Evolutionary conservation across 768 basidiomycete species (phyloP).

Genomic region (Suillus brevipes): DNA sequence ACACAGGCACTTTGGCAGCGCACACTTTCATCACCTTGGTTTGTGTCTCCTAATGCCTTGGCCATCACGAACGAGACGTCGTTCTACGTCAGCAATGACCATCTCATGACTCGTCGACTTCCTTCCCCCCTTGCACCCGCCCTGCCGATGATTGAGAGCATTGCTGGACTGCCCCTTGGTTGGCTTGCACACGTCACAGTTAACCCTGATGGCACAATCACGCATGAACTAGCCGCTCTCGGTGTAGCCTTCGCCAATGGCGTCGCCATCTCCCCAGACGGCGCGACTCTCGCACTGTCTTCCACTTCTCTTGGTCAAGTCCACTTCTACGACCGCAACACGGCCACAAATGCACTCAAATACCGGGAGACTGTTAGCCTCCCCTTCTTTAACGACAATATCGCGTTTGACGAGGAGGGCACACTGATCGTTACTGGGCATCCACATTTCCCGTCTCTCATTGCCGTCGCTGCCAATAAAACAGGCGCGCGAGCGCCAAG

Average conservation of each 20-base stretch:
- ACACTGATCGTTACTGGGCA: constrained; percentile 64
- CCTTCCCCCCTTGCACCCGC: constrained; percentile 48
- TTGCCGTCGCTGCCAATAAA: constrained; percentile 45
- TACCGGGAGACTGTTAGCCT: constrained; percentile 41
- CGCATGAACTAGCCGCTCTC: constrained; percentile 41
- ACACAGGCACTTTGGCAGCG: constrained; percentile 53
- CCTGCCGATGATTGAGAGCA: constrained; percentile 54
- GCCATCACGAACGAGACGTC: constrained; percentile 64
- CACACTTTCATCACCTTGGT: constrained; percentile 57
- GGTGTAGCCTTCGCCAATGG: constrained; percentile 72
- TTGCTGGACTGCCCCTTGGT: constrained; percentile 56
- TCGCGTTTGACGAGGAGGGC: constrained; percentile 50
- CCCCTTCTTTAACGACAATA: constrained; percentile 66
- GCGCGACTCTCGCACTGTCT: constrained; percentile 54
- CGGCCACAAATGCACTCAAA: constrained; percentile 44
- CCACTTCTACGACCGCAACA: constrained; percentile 51
- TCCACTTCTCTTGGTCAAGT: constrained; percentile 51
- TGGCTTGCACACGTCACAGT: constrained; percentile 60
- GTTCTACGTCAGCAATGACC: constrained; percentile 76
- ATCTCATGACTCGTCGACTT: constrained; percentile 62
- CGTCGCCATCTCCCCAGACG: constrained; percentile 54
- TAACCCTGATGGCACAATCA: constrained; percentile 31
- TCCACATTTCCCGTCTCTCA: constrained; percentile 58
- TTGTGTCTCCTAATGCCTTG: constrained; percentile 67
- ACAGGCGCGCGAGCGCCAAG: constrained; percentile 46